phyloP scores from a whole-genome alignment of 129 eudicot species.

The Cynara cardunculus region DNA sequence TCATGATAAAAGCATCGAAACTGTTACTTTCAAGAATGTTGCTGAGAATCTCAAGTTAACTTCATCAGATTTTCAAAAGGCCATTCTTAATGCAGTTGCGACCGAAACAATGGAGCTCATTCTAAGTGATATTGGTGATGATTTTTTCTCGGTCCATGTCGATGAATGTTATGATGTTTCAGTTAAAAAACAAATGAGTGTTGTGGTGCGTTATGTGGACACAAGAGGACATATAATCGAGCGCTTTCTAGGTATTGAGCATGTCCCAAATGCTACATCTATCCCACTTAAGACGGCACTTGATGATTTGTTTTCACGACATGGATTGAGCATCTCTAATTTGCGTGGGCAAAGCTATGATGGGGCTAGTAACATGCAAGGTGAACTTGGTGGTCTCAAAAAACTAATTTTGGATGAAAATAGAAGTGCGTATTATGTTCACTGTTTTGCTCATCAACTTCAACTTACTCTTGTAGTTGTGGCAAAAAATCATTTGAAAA shows the following conservation, averaged over 20 bases:
- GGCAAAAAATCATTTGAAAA: background rate
- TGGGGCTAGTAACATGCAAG: slow-evolving; percentile 20
- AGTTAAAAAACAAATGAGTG: background rate
- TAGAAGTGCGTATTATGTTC: slow-evolving; percentile 9
- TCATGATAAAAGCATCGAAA: background rate
- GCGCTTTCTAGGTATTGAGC: background rate
- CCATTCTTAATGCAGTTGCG: background rate
- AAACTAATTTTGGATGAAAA: background rate
- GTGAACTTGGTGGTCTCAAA: background rate
- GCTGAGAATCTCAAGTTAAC: background rate
- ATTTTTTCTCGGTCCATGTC: background rate
- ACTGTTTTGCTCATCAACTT: slow-evolving; percentile 20
- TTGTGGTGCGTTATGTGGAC: background rate
- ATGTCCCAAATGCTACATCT: background rate
- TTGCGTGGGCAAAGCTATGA: slow-evolving; percentile 17
- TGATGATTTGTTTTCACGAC: background rate
- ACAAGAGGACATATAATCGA: background rate
- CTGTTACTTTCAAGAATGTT: background rate
- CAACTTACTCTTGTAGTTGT: slow-evolving; percentile 8
- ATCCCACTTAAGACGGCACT: background rate
- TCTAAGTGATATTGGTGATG: background rate
- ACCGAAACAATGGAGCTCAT: background rate
- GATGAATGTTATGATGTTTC: background rate
- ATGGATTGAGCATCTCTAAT: background rate
- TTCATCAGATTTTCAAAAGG: background rate